phyloP scores from a whole-genome alignment of 345 rosid species.

The Melaleuca quinquenervia region DNA sequence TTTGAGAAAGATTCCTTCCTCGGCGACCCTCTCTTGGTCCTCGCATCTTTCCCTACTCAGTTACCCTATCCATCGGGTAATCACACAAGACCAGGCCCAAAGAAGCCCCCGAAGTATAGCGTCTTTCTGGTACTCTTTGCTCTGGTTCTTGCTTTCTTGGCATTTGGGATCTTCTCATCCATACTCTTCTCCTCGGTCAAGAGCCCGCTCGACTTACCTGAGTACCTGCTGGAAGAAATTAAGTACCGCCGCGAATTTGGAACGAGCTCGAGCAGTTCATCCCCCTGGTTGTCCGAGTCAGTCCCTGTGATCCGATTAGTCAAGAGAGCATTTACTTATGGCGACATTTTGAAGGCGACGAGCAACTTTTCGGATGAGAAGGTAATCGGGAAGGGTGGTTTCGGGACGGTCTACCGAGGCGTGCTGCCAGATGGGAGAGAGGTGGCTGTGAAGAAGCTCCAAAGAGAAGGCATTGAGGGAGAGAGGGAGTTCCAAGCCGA shows the following conservation, averaged over 20 bases:
- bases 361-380: slow-evolving; percentile 59
- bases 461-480: slow-evolving; percentile 73
- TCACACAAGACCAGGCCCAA: neutral
- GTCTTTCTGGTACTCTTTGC: slow-evolving; percentile 25
- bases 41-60: slow-evolving; percentile 38
- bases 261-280: slow-evolving; percentile 61
- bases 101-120: slow-evolving; percentile 15
- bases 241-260: slow-evolving; percentile 38
- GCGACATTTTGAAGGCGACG: slow-evolving; percentile 81
- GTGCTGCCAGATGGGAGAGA: slow-evolving; percentile 71
- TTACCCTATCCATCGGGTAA: neutral
- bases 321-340: slow-evolving; percentile 66
- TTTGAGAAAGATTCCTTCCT: slow-evolving; percentile 63
- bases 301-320: slow-evolving; percentile 68
- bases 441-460: slow-evolving; percentile 89
- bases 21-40: slow-evolving; percentile 53
- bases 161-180: slow-evolving; percentile 35
- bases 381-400: slow-evolving; percentile 85
- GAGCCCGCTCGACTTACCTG: slow-evolving; percentile 19
- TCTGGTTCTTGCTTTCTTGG: slow-evolving; percentile 19
- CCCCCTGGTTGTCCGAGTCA: slow-evolving; percentile 64
- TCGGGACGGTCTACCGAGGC: slow-evolving; percentile 73
- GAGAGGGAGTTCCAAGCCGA: slow-evolving; percentile 84
- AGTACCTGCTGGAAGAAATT: slow-evolving; percentile 34
- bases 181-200: slow-evolving; percentile 28